A percentile compares a stretch with the other conserved stretches of the same genome.
Evolutionary conservation across 1,139 yeast species (phyloP).

Genomic region (Pichia sp.): DNA sequence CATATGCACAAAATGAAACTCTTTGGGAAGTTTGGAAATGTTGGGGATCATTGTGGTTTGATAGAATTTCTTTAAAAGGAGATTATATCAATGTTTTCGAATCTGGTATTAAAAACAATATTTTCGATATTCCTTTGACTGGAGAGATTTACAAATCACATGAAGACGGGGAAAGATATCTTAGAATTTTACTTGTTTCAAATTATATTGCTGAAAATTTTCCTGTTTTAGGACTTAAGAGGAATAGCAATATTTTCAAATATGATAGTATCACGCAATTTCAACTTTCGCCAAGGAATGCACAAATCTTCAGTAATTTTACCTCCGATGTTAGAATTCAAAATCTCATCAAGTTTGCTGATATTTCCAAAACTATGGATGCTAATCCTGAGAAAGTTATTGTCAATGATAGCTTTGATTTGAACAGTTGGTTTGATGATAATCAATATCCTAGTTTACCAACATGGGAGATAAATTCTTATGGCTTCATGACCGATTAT

Average conservation of each 20-base stretch:
- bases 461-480: conserved; percentile 40
- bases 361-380: conserved; percentile 10
- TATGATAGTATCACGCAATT: conserved; percentile 25
- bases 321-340: conserved; percentile 23
- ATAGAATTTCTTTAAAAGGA: conserved; percentile 41
- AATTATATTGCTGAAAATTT: conserved; percentile 39
- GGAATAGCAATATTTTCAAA: conserved; percentile 40
- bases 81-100: conserved; percentile 45
- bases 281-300: conserved; percentile 14
- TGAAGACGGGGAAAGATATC: conserved; percentile 39
- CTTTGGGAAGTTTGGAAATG: conserved; percentile 76
- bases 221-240: conserved; percentile 44
- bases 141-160: conserved; percentile 44
- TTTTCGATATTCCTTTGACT: conserved; percentile 60
- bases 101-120: conserved; percentile 52
- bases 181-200: conserved; percentile 41
- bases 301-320: conserved; percentile 19
- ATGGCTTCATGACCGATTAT: conserved; percentile 55
- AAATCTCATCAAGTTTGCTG: conserved; percentile 14
- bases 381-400: conserved; percentile 8
- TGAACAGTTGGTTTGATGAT: conserved; percentile 23
- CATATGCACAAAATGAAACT: conserved; percentile 50
- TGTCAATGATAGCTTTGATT: conserved; percentile 8
- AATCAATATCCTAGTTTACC: conserved; percentile 20
- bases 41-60: conserved; percentile 82